A percentile compares a stretch with the other conserved stretches of the same genome.
Conservation (phyloP, 805 yeast genomes). For the Debaryomyces castellii region DNA sequence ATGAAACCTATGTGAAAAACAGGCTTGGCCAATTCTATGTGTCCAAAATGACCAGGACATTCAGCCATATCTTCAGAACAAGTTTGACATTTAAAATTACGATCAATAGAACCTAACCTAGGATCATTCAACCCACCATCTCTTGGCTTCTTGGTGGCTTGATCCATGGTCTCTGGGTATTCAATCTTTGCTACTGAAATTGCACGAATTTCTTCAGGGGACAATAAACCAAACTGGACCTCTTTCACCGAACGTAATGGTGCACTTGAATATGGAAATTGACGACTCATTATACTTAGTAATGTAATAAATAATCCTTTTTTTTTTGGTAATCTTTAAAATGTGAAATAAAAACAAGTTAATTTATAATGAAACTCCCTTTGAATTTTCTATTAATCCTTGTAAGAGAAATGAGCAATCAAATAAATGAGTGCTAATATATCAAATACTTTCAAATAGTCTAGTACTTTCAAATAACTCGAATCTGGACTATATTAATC, state of each 20-base stretch:
- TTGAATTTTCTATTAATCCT: conserved; percentile 1
- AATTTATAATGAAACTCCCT: conserved; percentile 1
- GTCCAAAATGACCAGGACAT: conserved; percentile 99
- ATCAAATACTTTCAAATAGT: conserved; percentile 3
- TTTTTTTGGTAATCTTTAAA: neutral
- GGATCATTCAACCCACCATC: conserved; percentile 98
- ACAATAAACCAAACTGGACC: conserved; percentile 96
- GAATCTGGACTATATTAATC: conserved; percentile 4
- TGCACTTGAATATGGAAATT: conserved; percentile 93
- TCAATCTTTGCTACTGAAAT: conserved; percentile 97
- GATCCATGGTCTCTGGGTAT: conserved; percentile 99
- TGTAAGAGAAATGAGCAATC: conserved; percentile 20
- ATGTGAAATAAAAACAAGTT: conserved; percentile 1
- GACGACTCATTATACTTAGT: conserved; percentile 39
- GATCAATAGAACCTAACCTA: conserved; percentile 93
- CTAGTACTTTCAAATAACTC: conserved; percentile 6
- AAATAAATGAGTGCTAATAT: conserved; percentile 30
- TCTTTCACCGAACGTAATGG: conserved; percentile 97
- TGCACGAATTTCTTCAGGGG: conserved; percentile 95
- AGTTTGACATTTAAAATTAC: conserved; percentile 97
- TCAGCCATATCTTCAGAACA: conserved; percentile 99
- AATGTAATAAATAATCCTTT: neutral
- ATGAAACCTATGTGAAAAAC: conserved; percentile 98
- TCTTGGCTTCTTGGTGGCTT: conserved; percentile 89
- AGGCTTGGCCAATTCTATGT: conserved; percentile 96